A percentile compares a stretch with the other conserved stretches of the same genome.
Conservation (phyloP, 2,329 filamentous ascomycete genomes). For the Pestalotiopsis sp. region DNA sequence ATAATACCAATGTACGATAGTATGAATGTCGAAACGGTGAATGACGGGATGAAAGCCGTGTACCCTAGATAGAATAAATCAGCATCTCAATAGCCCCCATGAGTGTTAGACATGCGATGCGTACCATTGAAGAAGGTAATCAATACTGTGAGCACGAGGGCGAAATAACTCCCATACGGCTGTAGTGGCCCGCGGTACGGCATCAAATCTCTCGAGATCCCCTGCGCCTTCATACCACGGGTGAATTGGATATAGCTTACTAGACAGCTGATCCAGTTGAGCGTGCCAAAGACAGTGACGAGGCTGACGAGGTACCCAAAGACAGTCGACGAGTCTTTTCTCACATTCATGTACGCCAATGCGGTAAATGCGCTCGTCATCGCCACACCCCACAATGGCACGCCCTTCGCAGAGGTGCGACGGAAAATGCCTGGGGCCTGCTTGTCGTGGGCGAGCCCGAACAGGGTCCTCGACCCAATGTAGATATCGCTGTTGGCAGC, state of each 20-base stretch:
- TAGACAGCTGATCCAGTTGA: constrained; percentile 18
- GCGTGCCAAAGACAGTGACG: constrained; percentile 16
- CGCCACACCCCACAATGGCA: constrained; percentile 62
- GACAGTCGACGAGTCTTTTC: constrained; percentile 20
- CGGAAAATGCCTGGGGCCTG: constrained; percentile 52
- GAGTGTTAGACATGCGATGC: background rate
- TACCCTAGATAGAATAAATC: background rate
- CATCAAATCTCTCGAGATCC: constrained; percentile 49
- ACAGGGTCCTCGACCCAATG: constrained; percentile 57
- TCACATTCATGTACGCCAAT: constrained; percentile 52
- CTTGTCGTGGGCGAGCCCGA: constrained; percentile 56
- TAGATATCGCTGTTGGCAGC: constrained; percentile 63
- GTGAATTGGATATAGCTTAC: constrained; percentile 59
- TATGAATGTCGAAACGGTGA: background rate
- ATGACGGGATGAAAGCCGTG: background rate
- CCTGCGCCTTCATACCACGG: constrained; percentile 49
- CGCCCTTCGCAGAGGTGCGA: constrained; percentile 53
- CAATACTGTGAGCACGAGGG: constrained; percentile 36
- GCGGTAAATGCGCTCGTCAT: constrained; percentile 59
- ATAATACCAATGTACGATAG: background rate
- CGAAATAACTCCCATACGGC: constrained; percentile 54
- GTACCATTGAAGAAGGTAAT: constrained; percentile 53
- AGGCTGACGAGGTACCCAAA: constrained; percentile 15
- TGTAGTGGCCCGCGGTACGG: constrained; percentile 61
- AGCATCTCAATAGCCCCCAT: background rate